Evolutionary conservation across 257 asterid genomes (phyloP), one percentile per base, ranked within the genome.

Genomic region (Eucommia ulmoides): DNA sequence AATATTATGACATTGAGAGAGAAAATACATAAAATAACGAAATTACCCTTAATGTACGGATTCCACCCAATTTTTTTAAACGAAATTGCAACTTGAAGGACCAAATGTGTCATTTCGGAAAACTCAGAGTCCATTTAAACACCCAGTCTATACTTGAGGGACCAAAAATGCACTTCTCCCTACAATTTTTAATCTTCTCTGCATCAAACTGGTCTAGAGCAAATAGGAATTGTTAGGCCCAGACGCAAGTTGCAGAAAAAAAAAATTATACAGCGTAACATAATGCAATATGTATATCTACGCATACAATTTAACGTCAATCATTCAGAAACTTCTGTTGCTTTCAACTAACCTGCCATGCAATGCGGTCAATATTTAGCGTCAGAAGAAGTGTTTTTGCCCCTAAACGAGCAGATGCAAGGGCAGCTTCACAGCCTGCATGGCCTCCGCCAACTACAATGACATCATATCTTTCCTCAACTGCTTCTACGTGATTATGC

Each of bases 351-450:
- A 85, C 98, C 96, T 89, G 98, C 98, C 98, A 89, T 16, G 98
- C 96, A 41, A 89, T 89, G 44, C 98, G 94, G 63, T 89, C 98
- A 55, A 89, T 71, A 60, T 89, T 89, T 45, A 89, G 94, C 7
- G 98, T 89, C 52, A 89, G 94, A 65, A 89, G 94, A 65, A 89
- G 93, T 0, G 98, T 89, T 67, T 73, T 82, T 19, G 93, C 98
- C 64, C 98, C 98, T 63, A 85, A 66, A 52, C 94, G 94, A 33
- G 98, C 94, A 50, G 98, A 77, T 50, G 98, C 87, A 66, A 89
- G 91, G 8, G 98, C 98, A 59, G 98, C 98, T 75, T 89, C 98
- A 63, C 98, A 89, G 18, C 98, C 98, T 24, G 98, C 96, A 45
- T 89, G 98, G 56, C 98, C 98, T 18, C 96, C 98, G 23, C 98